These are phyloP conservation scores for Saturnispora ahearnii DNA, from an alignment of 805 yeast species.

Conservation along the genomic window DNA sequence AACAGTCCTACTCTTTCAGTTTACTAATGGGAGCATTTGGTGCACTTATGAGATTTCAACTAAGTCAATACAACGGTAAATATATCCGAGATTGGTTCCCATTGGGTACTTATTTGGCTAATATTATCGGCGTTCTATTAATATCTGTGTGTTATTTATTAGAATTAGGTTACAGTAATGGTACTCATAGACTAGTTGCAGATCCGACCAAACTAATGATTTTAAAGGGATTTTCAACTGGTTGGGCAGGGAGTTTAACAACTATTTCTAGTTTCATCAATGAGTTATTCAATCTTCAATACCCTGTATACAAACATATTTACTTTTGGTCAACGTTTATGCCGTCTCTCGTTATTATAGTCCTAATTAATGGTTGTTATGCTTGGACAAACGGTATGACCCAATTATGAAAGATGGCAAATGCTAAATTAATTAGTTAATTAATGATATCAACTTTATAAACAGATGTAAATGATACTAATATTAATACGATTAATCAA, in stretches of 20 bases:
- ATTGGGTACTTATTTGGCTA: conserved; percentile 38
- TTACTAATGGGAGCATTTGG: conserved; percentile 67
- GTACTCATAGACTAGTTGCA: conserved; percentile 8
- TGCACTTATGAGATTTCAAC: conserved; percentile 46
- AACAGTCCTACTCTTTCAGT: conserved; percentile 59
- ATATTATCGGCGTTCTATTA: conserved; percentile 19
- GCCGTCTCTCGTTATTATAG: conserved; percentile 37
- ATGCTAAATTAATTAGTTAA: neutral
- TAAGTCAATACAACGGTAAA: conserved; percentile 42
- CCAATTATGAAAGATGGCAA: neutral
- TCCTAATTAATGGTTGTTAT: conserved; percentile 63
- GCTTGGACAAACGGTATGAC: conserved; percentile 51
- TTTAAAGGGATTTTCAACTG: conserved; percentile 21
- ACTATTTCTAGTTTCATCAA: conserved; percentile 69
- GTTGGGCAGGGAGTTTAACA: conserved; percentile 24
- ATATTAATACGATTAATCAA: neutral
- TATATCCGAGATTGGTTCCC: conserved; percentile 38
- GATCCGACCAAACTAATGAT: conserved; percentile 14
- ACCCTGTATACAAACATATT: conserved; percentile 28
- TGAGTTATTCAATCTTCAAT: conserved; percentile 38
- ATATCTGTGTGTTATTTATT: conserved; percentile 18
- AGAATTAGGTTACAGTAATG: conserved; percentile 12
- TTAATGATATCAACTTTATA: neutral
- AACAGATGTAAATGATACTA: neutral
- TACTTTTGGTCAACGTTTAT: conserved; percentile 45